Evolutionary conservation across 2,329 filamentous ascomycete genomes (phyloP).

Genomic region (Xylariales sp.): DNA sequence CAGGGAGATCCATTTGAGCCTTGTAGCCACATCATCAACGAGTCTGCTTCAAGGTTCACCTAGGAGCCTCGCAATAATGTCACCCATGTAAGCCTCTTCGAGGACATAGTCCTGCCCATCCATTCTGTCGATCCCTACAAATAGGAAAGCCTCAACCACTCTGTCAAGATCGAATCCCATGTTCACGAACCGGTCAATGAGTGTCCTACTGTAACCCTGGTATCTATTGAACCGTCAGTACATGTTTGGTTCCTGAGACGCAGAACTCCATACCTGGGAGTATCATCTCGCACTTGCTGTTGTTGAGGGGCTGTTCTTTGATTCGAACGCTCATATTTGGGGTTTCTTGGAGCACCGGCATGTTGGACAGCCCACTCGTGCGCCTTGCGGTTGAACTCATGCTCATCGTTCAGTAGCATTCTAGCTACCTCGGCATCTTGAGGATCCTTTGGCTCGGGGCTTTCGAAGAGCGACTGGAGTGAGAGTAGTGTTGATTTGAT

Average conservation of each 20-base stretch:
- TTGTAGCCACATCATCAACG: too few relatives aligned
- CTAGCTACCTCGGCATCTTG: conserved; percentile 93
- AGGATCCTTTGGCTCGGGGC: conserved; percentile 91
- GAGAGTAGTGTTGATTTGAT: conserved; percentile 94
- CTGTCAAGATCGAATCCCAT: conserved; percentile 90
- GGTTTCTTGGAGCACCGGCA: conserved; percentile 64
- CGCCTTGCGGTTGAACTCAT: conserved; percentile 75
- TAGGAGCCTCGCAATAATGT: conserved; percentile 80
- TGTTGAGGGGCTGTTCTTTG: too few relatives aligned
- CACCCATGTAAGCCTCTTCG: conserved; percentile 86
- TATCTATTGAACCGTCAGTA: conserved; percentile 51
- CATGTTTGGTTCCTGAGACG: conserved; percentile 16
- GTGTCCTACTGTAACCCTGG: conserved; percentile 77
- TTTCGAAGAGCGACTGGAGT: conserved; percentile 86
- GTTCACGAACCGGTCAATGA: conserved; percentile 76
- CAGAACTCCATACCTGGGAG: too few relatives aligned
- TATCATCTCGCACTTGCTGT: too few relatives aligned
- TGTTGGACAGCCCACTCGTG: conserved; percentile 86
- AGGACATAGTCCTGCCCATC: conserved; percentile 76
- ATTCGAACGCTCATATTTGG: conserved; percentile 20
- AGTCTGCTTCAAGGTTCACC: conserved; percentile 60
- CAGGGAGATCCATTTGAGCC: too few relatives aligned
- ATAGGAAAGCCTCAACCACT: conserved; percentile 81
- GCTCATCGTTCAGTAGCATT: conserved; percentile 77
- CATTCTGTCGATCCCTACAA: conserved; percentile 74